Conservation (phyloP, 2,329 filamentous ascomycete species). For the Blastomyces emzantsi region DNA sequence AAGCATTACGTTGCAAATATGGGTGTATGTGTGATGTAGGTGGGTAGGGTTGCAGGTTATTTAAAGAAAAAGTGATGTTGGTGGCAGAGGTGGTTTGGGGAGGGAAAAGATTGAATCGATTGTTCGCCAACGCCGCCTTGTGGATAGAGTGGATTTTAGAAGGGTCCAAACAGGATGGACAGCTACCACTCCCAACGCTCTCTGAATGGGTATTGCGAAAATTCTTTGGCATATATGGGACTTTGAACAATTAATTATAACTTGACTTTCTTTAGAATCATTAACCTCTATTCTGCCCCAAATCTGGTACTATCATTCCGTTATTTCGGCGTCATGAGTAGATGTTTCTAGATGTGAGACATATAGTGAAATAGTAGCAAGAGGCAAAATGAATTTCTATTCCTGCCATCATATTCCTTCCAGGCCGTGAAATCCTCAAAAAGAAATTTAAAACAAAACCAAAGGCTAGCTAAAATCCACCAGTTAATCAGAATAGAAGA, state of each 20-base stretch:
- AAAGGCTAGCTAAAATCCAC: constrained; percentile 5
- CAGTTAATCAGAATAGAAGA: constrained; percentile 4
- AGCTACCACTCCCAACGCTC: background rate
- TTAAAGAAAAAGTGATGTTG: background rate
- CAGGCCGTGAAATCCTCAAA: background rate
- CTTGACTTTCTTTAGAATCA: background rate
- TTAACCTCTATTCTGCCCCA: background rate
- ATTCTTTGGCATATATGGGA: background rate
- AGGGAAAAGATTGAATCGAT: background rate
- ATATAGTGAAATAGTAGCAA: background rate
- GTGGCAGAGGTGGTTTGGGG: background rate
- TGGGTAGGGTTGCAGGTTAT: background rate
- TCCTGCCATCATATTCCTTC: constrained; percentile 4
- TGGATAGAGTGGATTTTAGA: background rate
- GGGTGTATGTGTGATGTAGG: background rate
- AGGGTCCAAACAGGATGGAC: background rate
- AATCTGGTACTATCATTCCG: background rate
- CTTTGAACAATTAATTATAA: background rate
- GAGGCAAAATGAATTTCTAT: background rate
- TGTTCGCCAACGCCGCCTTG: background rate
- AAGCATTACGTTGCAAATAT: background rate
- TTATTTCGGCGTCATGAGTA: background rate
- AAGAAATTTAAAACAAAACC: background rate
- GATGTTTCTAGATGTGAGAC: background rate
- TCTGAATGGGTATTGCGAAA: background rate